Evolutionary conservation across 164 flowering plant species (phyloP), one percentile per base, ranked within the genome.

Genomic region (Stephania yunnanensis): DNA sequence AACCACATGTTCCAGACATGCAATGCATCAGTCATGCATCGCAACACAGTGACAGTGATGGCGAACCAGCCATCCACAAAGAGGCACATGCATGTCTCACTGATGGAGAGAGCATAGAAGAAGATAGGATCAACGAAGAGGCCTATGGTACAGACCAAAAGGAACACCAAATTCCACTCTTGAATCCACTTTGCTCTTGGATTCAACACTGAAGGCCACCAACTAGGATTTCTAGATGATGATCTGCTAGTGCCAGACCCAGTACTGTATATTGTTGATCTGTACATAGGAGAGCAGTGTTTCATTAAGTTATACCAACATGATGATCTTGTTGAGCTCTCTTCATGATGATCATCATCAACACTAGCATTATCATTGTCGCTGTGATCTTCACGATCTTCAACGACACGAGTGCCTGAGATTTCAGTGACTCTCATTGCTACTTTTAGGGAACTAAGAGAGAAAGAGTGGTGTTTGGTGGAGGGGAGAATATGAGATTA

Each of bases 51-150:
- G 9, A 93, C 90, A 19, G 95, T 88, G 74, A 95, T 80, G 81
- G 96, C 91, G 77, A 95, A 86, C 98, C 98, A 95, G 10, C 98
- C 99, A 81, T 95, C 99, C 13, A 95, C 83, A 80, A 87, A 93
- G 58, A 95, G 86, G 73, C 99, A 93, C 91, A 92, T 82, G 76
- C 88, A 90, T 22, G 85, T 82, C 15, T 90, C 92, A 78, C 91
- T 92, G 29, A 95, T 84, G 0, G 99, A 92, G 25, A 95, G 86
- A 2, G 93, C 81, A 82, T 95, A 93, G 88, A 95, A 92, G 86
- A 95, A 95, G 74, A 95, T 85, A 0, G 99, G 99, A 78, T 95
- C 99, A 2, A 95, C 87, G 64, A 91, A 89, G 4, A 93, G 87
- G 0, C 99, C 99, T 2, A 84, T 70, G 10, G 91, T 92, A 68